Base-by-base conservation (phyloP, 495 filamentous ascomycete genomes). In the Aspergillus nidulans region DNA sequence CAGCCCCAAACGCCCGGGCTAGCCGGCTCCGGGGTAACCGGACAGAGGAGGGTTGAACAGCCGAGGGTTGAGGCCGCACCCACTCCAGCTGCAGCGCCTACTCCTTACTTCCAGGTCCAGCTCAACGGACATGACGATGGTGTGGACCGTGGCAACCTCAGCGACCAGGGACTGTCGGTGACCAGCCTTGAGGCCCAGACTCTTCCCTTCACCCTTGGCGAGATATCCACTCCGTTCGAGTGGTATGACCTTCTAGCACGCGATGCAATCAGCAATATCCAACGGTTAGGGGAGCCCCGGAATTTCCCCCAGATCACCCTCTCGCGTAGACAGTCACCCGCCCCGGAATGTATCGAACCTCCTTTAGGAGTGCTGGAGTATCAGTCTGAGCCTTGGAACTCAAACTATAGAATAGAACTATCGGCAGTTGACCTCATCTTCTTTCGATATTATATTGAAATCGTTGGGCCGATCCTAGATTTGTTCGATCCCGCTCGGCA, bases 181-280 rank as follows among this genome's bases (percentile, higher is more conserved):
- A n/a, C 44, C 8, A 41, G 30, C 8, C 41, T 32, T 6, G 51
- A 19, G 25, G 20, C 21, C 25, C 44, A 40, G 18, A 30, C 38
- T 36, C 49, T 52, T 28, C 57, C 57, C 21, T 45, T 55, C 8
- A 34, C 46, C 8, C 53, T 48, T 20, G 52, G 53, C 32, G 47
- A 56, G 47, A 39, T 56, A 19, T 47, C 58, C 32, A 56, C 58
- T 21, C 53, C 58, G 13, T 52, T 55, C 16, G 58, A 60, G 16
- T 60, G 58, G 58, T 60, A 56, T 24, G 58, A 60, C 15, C 48
- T 60, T 23, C 32, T 60, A n/a, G 58, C 58, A 30, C 52, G 58
- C 12, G 58, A 60, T 56, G 58, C 58, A 12, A 60, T 60, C 34
- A 60, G 32, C 25, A 52, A 60, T 25, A 52, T 60, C 41, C 55